Evolutionary conservation across 2,329 filamentous ascomycete genomes (phyloP).

Genomic region (Pseudogymnoascus sp.): DNA sequence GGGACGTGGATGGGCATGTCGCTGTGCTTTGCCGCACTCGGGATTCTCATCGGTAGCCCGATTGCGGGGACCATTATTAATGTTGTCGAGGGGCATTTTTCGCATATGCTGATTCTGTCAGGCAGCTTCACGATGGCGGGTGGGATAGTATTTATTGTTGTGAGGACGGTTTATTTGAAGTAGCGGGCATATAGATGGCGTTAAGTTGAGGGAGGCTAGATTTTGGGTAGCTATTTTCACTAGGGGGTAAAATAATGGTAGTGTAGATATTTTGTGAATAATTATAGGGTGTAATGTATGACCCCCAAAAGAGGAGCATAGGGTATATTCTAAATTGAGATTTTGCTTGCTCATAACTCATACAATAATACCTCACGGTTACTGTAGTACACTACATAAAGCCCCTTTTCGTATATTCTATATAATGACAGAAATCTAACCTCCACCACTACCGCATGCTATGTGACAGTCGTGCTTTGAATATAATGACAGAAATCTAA

Average conservation of each 20-base stretch:
- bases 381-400: neutral
- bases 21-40: conserved; percentile 13
- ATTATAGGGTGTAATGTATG: neutral
- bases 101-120: neutral
- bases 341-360: no score
- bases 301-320: neutral
- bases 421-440: neutral
- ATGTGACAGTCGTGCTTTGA: neutral
- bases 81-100: neutral
- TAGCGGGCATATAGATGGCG: neutral
- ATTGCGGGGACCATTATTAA: conserved; percentile 17
- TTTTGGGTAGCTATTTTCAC: neutral
- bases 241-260: neutral
- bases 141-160: neutral
- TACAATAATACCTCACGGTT: no score
- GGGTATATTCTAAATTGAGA: no score
- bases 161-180: neutral
- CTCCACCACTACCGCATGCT: neutral
- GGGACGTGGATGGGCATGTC: conserved; percentile 17
- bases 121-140: neutral
- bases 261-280: neutral
- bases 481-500: neutral
- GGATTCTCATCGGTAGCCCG: conserved; percentile 17
- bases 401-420: neutral
- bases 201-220: neutral